Base-by-base conservation (phyloP, 495 filamentous ascomycete species). In the Penicillium crystallinum region DNA sequence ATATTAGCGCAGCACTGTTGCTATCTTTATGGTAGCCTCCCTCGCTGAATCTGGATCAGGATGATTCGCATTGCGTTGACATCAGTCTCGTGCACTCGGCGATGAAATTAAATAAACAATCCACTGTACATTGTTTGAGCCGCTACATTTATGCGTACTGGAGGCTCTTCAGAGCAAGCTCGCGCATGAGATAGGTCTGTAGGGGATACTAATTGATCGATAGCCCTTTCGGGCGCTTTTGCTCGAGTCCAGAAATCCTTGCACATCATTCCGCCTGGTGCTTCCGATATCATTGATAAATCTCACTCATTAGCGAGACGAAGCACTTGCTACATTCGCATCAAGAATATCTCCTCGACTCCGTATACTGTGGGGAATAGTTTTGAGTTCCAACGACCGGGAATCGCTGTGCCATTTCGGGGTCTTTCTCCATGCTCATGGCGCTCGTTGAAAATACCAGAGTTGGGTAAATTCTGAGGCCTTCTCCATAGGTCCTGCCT, bases 221-320 rank as follows among this genome's bases (percentile, higher is more conserved):
- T 56, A 6, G 52, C 55, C 14, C 57, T 64, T 31, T 64, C 61
- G 0, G 58, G 33, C 2, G 46, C 53, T 21, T 64, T 64, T 15
- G 58, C 57, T 9, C 54, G 46, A n/a, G 41, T 36, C 54, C 57
- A 58, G 15, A 64, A 64, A 2, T 61, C 55, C 10, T 37, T 51
- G 1, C 61, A 15, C 18, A 49, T 56, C 0, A 64, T n/a, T 15
- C 37, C 6, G 6, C 9, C 46, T 4, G 17, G n/a, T 7, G 22
- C 44, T 9, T 18, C 22, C 6, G 50, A 15, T 6, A 30, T 34
- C 10, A 61, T 47, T 0, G 61, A 53, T 3, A 61, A 18, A 18
- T 64, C 61, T n/a, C 61, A 46, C 41, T 64, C 61, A 18, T 64
- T 64, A 1, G 58, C 55, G 11, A 64, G 42, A 0, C 61, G 55